Evolutionary conservation across 1,284 basidiomycete species (phyloP).

Genomic region (Grifola frondosa): DNA sequence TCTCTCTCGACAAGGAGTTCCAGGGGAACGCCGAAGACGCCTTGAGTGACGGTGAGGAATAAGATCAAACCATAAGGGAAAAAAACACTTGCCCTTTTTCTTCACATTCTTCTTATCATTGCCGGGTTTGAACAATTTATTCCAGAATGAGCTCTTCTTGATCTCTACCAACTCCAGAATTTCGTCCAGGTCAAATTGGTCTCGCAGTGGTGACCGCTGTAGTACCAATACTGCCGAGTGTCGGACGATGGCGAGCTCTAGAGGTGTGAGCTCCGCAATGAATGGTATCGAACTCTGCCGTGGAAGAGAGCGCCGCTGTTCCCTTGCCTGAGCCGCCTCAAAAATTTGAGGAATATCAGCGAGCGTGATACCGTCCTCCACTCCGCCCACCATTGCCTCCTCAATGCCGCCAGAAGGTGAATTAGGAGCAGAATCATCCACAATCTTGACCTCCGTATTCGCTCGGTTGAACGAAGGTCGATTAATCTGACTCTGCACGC

Average conservation of each 20-base stretch:
- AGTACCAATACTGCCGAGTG: conserved; percentile 88
- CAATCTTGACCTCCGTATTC: conserved; percentile 87
- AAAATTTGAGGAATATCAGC: conserved; percentile 96
- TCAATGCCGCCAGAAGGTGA: conserved; percentile 56
- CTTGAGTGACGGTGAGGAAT: conserved; percentile 28
- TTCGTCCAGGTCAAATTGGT: conserved; percentile 89
- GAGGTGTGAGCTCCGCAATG: conserved; percentile 80
- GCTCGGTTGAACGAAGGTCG: conserved; percentile 77
- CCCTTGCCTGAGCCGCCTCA: conserved; percentile 87
- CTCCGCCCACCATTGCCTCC: conserved; percentile 26
- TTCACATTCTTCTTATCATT: conserved; percentile 86
- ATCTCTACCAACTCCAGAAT: conserved; percentile 90
- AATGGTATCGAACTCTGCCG: conserved; percentile 74
- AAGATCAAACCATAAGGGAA: conserved; percentile 2
- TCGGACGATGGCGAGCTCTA: conserved; percentile 90
- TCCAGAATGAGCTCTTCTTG: conserved; percentile 96
- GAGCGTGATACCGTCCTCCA: conserved; percentile 87
- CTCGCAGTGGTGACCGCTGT: conserved; percentile 74
- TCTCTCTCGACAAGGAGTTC: conserved; percentile 95
- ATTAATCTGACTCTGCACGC: conserved; percentile 49
- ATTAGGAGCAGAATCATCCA: conserved; percentile 78
- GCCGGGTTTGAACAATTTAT: conserved; percentile 91
- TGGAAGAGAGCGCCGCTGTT: conserved; percentile 79
- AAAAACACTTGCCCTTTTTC: conserved; percentile 73
- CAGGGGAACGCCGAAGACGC: conserved; percentile 91